phyloP scores from a whole-genome alignment of 1,284 basidiomycete genomes.

The Pyrrhoderma noxium region DNA sequence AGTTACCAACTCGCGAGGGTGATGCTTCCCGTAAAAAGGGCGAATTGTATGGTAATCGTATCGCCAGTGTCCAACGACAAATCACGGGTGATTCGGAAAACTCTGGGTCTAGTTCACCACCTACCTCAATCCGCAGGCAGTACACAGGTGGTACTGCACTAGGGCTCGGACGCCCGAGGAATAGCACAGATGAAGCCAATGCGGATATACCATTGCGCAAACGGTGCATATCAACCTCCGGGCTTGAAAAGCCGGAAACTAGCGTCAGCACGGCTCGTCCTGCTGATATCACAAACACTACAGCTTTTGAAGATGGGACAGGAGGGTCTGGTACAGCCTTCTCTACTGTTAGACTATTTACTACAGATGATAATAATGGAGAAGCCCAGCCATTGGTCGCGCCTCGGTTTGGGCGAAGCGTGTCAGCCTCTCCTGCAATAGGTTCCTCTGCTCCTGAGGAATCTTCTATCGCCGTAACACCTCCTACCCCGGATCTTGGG shows the following conservation, averaged over 20 bases:
- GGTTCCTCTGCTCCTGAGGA: neutral
- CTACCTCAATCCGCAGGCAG: constrained; percentile 4
- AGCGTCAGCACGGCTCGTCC: neutral
- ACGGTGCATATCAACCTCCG: constrained; percentile 15
- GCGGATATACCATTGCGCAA: neutral
- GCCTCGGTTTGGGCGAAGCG: neutral
- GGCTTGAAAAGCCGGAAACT: no score
- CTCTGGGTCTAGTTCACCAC: constrained; percentile 1
- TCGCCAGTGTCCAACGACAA: constrained; percentile 24
- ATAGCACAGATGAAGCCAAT: no score
- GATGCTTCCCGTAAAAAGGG: constrained; percentile 42
- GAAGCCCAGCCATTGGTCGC: neutral
- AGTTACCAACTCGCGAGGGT: constrained; percentile 29
- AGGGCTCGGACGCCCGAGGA: neutral
- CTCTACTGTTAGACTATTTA: constrained; percentile 2
- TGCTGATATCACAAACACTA: neutral
- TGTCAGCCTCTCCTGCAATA: neutral
- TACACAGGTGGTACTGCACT: constrained; percentile 1
- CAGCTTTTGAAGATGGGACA: constrained; percentile 2
- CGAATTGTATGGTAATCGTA: constrained; percentile 66
- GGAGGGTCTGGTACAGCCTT: neutral
- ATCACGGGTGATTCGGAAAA: neutral
- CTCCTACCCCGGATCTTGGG: neutral
- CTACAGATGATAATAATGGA: neutral
- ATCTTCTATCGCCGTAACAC: neutral